Evolutionary conservation across 192 early-diverging fungal species (phyloP), one percentile per base, ranked within the genome.

Genomic region (Chytriomyces hyalinus): DNA sequence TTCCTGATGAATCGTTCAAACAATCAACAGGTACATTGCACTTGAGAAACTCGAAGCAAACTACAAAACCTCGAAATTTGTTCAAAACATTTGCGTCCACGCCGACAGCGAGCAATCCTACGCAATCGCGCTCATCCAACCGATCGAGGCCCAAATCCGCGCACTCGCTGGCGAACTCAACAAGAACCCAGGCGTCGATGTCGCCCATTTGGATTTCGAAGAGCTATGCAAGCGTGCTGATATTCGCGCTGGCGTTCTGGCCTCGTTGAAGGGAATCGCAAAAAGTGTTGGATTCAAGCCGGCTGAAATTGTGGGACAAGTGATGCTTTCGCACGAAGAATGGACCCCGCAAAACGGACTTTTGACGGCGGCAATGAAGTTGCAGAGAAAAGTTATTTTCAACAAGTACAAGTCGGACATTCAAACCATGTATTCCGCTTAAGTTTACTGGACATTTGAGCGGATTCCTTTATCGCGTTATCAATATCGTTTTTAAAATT

Each of bases 31-130:
- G 70, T 87, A 88, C 73, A 92, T 98, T 81, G 97, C 97, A 17
- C 83, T 98, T 48, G 97, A 98, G 84, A 94, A 94, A 79, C 85
- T 98, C 43, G 97, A 98, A 83, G 89, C 94, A 7, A 87, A 93
- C 6, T 99, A 99, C 90, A 91, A 92, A 81, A 87, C 85, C 49
- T 88, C 87, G 20, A 48, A 83, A 28, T 89, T 85, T 68, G 92
- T 97, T 44, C 84, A 86, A 84, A 96, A 95, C 80, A 90, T 87
- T 65, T 85, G 83, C 77, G 78, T 88, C 45, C 80, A 84, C 70
- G 87, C 90, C 46, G 91, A 95, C 82, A 85, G 93, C 49, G 85
- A 91, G 61, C 84, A 91, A 81, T 64, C 82, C 64, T 88, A 88
- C 69, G 91, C 92, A 17, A 91, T 96, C 13, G 95, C 94, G 10